These are phyloP conservation scores for Geotrichum reessii DNA, from an alignment of 1,139 yeast species.

Conservation along the genomic window DNA sequence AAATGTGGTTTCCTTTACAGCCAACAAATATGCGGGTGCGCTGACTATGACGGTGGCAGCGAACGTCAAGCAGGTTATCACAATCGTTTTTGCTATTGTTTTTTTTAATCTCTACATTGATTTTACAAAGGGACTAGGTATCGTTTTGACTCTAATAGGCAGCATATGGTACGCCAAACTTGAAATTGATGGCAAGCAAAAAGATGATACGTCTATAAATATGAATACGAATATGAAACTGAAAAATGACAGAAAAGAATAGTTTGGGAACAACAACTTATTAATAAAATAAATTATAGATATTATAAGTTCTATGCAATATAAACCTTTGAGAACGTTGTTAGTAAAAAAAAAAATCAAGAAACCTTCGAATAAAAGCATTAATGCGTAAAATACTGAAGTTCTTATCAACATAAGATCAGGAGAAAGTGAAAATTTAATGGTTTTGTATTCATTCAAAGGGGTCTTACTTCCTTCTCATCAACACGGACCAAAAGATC, in stretches of 20 bases:
- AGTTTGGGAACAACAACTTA: not conserved
- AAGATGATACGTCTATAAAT: not conserved
- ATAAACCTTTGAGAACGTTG: not conserved
- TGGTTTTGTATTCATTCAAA: slow-evolving; percentile 35
- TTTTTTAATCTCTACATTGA: slow-evolving; percentile 27
- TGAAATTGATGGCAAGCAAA: slow-evolving; percentile 20
- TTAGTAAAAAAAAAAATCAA: not conserved
- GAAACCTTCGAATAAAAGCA: not conserved
- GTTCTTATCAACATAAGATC: not conserved
- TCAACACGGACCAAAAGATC: slow-evolving; percentile 40
- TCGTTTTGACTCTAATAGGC: slow-evolving; percentile 26
- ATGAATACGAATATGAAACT: not conserved
- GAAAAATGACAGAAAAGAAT: not conserved
- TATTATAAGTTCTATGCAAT: not conserved
- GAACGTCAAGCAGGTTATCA: slow-evolving; percentile 28
- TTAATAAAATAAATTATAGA: not conserved
- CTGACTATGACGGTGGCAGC: slow-evolving; percentile 30
- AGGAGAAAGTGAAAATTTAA: slow-evolving; percentile 20
- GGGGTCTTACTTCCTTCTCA: slow-evolving; percentile 41
- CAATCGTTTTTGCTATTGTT: slow-evolving; percentile 26
- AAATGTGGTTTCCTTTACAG: slow-evolving; percentile 28
- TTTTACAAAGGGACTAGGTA: slow-evolving; percentile 25
- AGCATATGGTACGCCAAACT: slow-evolving; percentile 31
- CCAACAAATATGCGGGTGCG: slow-evolving; percentile 30
- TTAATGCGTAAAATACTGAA: not conserved